Percentiles rank a stretch among this genome's conserved stretches.
Conservation (phyloP, 2,329 filamentous ascomycete genomes). For the Cercospora sp. region DNA sequence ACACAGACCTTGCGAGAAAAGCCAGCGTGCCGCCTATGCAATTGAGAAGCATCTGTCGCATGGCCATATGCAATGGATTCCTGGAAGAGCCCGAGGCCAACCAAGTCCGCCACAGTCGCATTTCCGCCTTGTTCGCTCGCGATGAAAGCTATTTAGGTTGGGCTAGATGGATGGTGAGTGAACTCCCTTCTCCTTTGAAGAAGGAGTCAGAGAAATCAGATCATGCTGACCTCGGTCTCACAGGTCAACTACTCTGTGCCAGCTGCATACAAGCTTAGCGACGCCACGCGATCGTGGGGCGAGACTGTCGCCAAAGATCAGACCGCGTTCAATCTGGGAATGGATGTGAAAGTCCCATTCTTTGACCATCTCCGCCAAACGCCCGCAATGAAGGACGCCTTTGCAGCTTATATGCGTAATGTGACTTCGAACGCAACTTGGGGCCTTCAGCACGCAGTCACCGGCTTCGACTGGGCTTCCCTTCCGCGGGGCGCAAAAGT, state of each 20-base stretch:
- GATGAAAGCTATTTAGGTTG: conserved; percentile 24
- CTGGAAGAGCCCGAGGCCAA: conserved; percentile 23
- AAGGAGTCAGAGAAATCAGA: not conserved
- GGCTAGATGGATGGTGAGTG: conserved; percentile 19
- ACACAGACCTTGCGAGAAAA: conserved; percentile 13
- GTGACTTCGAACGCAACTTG: conserved; percentile 50
- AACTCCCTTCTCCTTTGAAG: not conserved
- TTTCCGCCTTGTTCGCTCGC: conserved; percentile 21
- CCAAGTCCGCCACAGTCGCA: conserved; percentile 21
- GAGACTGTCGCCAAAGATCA: conserved; percentile 26
- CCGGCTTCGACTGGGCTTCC: conserved; percentile 56
- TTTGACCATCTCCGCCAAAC: conserved; percentile 28
- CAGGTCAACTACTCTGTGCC: conserved; percentile 27
- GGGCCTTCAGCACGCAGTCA: conserved; percentile 54
- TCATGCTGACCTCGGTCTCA: not conserved
- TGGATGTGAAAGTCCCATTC: conserved; percentile 25
- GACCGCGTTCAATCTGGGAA: conserved; percentile 28
- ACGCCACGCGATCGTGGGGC: conserved; percentile 29
- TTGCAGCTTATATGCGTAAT: conserved; percentile 30
- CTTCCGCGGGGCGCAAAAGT: conserved; percentile 54
- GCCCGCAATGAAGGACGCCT: conserved; percentile 24
- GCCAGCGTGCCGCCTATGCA: conserved; percentile 21
- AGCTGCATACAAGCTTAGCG: conserved; percentile 23
- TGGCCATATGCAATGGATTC: conserved; percentile 26
- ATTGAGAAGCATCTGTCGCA: conserved; percentile 27